Base-by-base conservation (phyloP, 2,329 filamentous ascomycete genomes). In the Botrytis aclada region DNA sequence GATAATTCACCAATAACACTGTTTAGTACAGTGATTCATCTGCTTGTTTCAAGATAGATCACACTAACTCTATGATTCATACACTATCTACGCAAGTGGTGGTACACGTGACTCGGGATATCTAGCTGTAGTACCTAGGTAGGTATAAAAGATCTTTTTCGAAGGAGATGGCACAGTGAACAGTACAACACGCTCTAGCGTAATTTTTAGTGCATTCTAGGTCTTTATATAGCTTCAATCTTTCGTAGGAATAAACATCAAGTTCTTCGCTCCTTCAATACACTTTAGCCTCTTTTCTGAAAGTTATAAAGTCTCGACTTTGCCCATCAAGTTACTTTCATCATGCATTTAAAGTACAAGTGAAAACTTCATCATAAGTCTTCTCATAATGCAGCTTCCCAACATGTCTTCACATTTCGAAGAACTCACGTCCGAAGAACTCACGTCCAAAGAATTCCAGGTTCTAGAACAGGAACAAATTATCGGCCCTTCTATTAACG, bases 41-140 rank as follows among this genome's bases (percentile, higher is more conserved):
- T 43, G 41, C 41, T 43, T 43, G 16, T 43, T 18, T 43, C 41
- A 43, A 10, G 39, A 41, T 14, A 41, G 3, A 14, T 41, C 41
- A 39, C 37, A 20, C 18, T 20, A 8, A 43, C 4, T 7, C 16
- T 43, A 7, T 29, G 5, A 56, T 16, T 56, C 4, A 29, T 7
- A n/a, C n/a, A 29, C n/a, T 18, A 56, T 29, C 5, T 29, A n/a
- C n/a, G 32, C 8, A 18, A 56, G 29, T 16, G 1, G n/a, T 7
- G 14, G 16, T 8, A 16, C n/a, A 29, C 1, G 18, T 18, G 29
- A 8, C 1, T 7, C 5, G 32, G 6, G 32, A 18, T 18, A 32
- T 3, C 0, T 18, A 18, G 14, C 16, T 18, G 1, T 12, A 56
- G 16, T n/a, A n/a, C n/a, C n/a, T n/a, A n/a, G n/a, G n/a, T 9